A percentile compares a stretch with the other conserved stretches of the same genome.
phyloP scores from a whole-genome alignment of 2,329 filamentous ascomycete species.

The Paracamarosporium sp. region DNA sequence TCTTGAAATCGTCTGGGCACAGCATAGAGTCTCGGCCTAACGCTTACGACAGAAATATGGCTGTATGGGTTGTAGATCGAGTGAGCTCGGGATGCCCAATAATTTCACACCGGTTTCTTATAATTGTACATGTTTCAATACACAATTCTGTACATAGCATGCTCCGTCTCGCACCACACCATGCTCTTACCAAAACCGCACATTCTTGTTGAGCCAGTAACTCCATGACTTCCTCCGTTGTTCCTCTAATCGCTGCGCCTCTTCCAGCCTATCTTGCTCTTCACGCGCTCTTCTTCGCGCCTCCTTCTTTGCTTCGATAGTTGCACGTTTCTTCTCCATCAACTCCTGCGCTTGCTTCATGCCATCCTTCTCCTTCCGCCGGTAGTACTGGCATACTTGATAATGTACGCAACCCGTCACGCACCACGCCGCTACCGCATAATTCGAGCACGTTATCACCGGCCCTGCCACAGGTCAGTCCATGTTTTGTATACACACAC shows the following conservation, averaged over 20 bases:
- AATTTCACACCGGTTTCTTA: neutral
- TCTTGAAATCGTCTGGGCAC: neutral
- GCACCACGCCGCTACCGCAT: conserved; percentile 81
- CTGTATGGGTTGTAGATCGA: neutral
- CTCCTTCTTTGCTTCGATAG: conserved; percentile 54
- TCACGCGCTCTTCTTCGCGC: conserved; percentile 53
- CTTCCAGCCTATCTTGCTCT: conserved; percentile 45
- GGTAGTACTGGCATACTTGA: conserved; percentile 81
- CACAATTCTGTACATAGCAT: conserved; percentile 18
- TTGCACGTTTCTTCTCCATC: conserved; percentile 72
- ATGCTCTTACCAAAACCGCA: conserved; percentile 41
- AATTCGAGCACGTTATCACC: conserved; percentile 76
- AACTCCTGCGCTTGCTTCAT: conserved; percentile 88
- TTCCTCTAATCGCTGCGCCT: conserved; percentile 34
- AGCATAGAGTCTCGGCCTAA: neutral
- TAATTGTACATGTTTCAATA: conserved; percentile 18
- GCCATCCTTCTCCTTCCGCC: conserved; percentile 76
- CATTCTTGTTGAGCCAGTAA: conserved; percentile 45
- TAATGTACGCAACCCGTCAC: conserved; percentile 74
- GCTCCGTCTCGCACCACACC: neutral
- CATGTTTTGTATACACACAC: conserved; percentile 4
- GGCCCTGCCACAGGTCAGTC: conserved; percentile 54
- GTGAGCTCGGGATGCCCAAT: neutral
- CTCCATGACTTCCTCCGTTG: conserved; percentile 45
- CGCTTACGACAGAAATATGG: neutral